phyloP scores from a whole-genome alignment of 768 basidiomycete genomes.

The Vararia minispora region DNA sequence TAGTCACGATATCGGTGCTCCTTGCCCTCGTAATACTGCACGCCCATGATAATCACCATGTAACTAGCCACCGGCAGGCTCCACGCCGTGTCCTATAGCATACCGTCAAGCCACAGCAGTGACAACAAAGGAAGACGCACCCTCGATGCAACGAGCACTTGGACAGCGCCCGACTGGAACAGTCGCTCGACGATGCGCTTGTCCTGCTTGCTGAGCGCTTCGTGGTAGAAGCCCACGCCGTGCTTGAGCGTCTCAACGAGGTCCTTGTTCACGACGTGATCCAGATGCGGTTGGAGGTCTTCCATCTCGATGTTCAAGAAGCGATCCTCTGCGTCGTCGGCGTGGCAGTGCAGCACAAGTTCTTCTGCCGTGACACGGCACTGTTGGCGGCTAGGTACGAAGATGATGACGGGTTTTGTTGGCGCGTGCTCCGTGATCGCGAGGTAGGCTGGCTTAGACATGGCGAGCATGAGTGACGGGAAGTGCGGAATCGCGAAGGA shows the following conservation, averaged over 20 bases:
- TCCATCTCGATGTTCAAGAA: conserved; percentile 83
- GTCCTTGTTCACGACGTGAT: conserved; percentile 66
- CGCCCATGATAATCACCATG: conserved; percentile 99
- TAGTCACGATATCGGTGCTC: conserved; percentile 98
- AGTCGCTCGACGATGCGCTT: conserved; percentile 87
- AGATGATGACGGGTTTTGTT: conserved; percentile 79
- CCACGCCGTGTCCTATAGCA: conserved; percentile 83
- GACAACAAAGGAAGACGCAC: conserved; percentile 27
- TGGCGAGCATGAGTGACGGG: conserved; percentile 96
- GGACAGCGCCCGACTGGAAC: conserved; percentile 91
- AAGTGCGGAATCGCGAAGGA: conserved; percentile 96
- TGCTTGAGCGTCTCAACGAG: conserved; percentile 76
- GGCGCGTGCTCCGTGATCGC: conserved; percentile 83
- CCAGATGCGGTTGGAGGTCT: conserved; percentile 81
- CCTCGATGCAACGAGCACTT: conserved; percentile 89
- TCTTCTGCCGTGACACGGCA: conserved; percentile 92
- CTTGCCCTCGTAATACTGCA: conserved; percentile 91
- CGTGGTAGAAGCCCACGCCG: conserved; percentile 93
- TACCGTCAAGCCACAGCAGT: not conserved
- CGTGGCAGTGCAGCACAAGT: conserved; percentile 75
- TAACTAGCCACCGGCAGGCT: conserved; percentile 87
- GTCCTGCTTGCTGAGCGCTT: conserved; percentile 85
- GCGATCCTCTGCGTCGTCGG: conserved; percentile 73
- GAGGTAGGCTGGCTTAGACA: conserved; percentile 97
- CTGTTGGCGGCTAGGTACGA: conserved; percentile 89